Percentiles rank a stretch among this genome's conserved stretches.
These are phyloP conservation scores for Nyctanthes arbortristis DNA, from an alignment of 257 asterid species.

Conservation along the genomic window DNA sequence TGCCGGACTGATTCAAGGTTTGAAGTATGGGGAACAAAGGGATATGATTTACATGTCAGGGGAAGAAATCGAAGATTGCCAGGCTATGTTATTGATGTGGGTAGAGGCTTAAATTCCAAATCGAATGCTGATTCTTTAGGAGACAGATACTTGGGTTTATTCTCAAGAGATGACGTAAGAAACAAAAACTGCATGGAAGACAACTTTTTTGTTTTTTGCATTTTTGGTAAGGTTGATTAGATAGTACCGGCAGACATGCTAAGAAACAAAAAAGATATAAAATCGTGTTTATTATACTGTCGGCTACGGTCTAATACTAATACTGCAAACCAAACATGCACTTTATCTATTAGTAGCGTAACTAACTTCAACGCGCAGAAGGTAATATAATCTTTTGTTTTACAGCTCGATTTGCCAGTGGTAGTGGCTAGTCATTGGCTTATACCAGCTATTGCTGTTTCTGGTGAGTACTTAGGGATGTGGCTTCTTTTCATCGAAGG, in stretches of 20 bases:
- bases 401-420: constrained; percentile 80
- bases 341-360: neutral
- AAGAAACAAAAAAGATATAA: no score
- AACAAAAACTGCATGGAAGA: neutral
- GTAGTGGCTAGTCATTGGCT: constrained; percentile 90
- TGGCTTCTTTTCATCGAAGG: neutral
- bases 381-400: constrained; percentile 9
- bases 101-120: constrained; percentile 54
- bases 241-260: no score
- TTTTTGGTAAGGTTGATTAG: no score
- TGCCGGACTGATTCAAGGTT: constrained; percentile 87
- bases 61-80: constrained; percentile 80
- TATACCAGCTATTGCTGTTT: constrained; percentile 62
- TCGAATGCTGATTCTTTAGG: constrained; percentile 44
- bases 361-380: neutral
- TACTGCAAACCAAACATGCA: no score
- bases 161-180: constrained; percentile 82
- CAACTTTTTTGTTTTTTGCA: no score
- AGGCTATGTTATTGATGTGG: constrained; percentile 60
- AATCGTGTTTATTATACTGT: no score
- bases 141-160: constrained; percentile 65
- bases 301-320: no score
- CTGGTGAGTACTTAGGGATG: constrained; percentile 50
- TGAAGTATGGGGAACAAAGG: constrained; percentile 89
- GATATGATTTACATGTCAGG: constrained; percentile 67